These are phyloP conservation scores for Amanita molliuscula DNA, from an alignment of 768 basidiomycete genomes.

Conservation along the genomic window DNA sequence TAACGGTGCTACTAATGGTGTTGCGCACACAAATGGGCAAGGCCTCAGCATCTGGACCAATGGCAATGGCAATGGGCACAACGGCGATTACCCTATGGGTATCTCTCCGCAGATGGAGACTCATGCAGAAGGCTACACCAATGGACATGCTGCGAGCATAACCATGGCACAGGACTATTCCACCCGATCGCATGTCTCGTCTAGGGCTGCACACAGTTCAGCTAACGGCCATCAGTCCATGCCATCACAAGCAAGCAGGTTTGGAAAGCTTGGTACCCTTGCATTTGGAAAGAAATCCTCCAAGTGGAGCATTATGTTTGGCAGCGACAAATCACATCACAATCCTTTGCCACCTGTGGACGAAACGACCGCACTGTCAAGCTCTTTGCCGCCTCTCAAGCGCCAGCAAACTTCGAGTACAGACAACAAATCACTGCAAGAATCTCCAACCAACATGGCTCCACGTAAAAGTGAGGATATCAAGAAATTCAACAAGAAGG, in stretches of 20 bases:
- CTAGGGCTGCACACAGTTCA: slow-evolving; percentile 27
- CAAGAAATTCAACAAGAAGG: slow-evolving; percentile 71
- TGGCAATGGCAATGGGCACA: slow-evolving; percentile 21
- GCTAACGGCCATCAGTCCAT: slow-evolving; percentile 25
- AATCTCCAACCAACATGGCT: slow-evolving; percentile 34
- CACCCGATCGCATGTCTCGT: slow-evolving; percentile 28
- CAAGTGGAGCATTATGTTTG: slow-evolving; percentile 70
- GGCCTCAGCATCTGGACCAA: slow-evolving; percentile 23
- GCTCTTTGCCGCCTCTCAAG: slow-evolving; percentile 59
- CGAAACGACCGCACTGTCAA: slow-evolving; percentile 47
- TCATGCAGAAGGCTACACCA: slow-evolving; percentile 26
- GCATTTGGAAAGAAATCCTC: slow-evolving; percentile 61
- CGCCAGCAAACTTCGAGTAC: slow-evolving; percentile 72
- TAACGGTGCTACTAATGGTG: slow-evolving; percentile 6
- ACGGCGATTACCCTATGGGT: slow-evolving; percentile 53
- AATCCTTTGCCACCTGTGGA: slow-evolving; percentile 60
- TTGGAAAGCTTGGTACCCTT: slow-evolving; percentile 48
- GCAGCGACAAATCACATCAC: slow-evolving; percentile 59
- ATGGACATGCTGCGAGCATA: slow-evolving; percentile 40
- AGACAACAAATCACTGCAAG: slow-evolving; percentile 56
- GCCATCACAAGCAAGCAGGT: slow-evolving; percentile 37
- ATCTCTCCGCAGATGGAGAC: slow-evolving; percentile 40
- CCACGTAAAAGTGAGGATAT: slow-evolving; percentile 38
- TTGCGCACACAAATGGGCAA: slow-evolving; percentile 11
- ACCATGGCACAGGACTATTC: slow-evolving; percentile 45